Percentiles rank a stretch among this genome's conserved stretches.
Evolutionary conservation across 305 asterid species (phyloP).

Genomic region (Ilex paraguariensis): DNA sequence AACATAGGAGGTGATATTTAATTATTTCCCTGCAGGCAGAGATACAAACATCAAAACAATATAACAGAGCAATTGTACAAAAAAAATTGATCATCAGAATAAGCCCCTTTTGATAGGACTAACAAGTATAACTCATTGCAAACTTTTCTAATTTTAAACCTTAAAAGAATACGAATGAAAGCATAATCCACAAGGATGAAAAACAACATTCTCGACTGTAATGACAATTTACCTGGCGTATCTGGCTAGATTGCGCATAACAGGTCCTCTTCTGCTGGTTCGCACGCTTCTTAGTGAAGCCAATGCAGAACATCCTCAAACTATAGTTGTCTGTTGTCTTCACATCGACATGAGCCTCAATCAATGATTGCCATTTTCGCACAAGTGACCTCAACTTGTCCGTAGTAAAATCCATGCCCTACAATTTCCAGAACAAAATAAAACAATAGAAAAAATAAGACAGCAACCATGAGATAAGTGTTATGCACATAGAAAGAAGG

Average conservation of each 20-base stretch:
- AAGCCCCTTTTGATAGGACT: too few species aligned
- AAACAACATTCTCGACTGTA: too few species aligned
- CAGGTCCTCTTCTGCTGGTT: conserved; percentile 92
- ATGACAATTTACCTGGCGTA: conserved; percentile 50
- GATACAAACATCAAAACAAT: too few species aligned
- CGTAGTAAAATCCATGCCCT: conserved; percentile 90
- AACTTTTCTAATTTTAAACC: too few species aligned
- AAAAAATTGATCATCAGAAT: neutral
- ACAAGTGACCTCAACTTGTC: conserved; percentile 87
- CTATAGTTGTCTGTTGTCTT: conserved; percentile 74
- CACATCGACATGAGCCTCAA: conserved; percentile 94
- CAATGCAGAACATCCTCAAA: conserved; percentile 81
- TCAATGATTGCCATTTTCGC: conserved; percentile 75
- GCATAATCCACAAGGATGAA: too few species aligned
- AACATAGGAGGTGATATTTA: neutral
- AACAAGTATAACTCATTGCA: too few species aligned
- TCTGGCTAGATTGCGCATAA: conserved; percentile 86
- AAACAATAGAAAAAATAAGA: neutral
- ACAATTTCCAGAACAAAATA: neutral
- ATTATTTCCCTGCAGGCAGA: too few species aligned
- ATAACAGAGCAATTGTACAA: neutral
- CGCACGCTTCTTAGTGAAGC: conserved; percentile 78
- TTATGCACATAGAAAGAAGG: neutral
- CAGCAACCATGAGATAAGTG: neutral
- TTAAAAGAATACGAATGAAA: too few species aligned